A percentile compares a stretch with the other conserved stretches of the same genome.
Conservation (phyloP, 2,329 filamentous ascomycete species). For the Aspergillus fructus region DNA sequence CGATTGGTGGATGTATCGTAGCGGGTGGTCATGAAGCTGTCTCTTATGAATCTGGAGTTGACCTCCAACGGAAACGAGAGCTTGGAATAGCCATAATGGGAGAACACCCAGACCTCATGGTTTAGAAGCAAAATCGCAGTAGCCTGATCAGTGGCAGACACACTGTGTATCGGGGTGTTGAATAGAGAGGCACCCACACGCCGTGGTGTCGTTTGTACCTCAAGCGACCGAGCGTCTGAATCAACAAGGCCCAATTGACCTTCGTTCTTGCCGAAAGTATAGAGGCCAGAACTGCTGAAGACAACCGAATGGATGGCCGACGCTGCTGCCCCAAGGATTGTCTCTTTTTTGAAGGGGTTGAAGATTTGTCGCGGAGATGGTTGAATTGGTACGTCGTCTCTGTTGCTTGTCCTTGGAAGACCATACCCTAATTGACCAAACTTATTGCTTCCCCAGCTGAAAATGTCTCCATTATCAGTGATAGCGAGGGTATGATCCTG, state of each 20-base stretch:
- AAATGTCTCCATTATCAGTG: constrained; percentile 82
- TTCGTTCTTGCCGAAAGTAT: constrained; percentile 92
- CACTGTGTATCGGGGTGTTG: constrained; percentile 68
- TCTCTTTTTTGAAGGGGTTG: constrained; percentile 83
- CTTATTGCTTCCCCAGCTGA: constrained; percentile 89
- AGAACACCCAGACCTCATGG: constrained; percentile 88
- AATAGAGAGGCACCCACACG: constrained; percentile 87
- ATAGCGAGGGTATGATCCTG: constrained; percentile 89
- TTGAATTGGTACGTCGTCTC: constrained; percentile 82
- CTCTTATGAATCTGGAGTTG: constrained; percentile 66
- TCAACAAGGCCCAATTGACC: constrained; percentile 93
- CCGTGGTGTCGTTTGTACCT: constrained; percentile 76
- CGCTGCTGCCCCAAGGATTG: constrained; percentile 77
- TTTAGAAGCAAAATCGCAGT: constrained; percentile 84
- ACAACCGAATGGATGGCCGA: constrained; percentile 90
- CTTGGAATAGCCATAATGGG: constrained; percentile 93
- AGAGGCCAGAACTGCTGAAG: constrained; percentile 76
- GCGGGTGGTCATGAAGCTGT: constrained; percentile 64
- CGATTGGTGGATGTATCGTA: constrained; percentile 65
- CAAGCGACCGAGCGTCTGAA: constrained; percentile 86
- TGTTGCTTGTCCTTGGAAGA: constrained; percentile 61
- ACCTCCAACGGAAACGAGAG: constrained; percentile 78
- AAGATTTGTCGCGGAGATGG: constrained; percentile 83
- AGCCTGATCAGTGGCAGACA: constrained; percentile 86
- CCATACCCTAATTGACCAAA: constrained; percentile 84